Base-by-base conservation (phyloP, 192 early-diverging fungal species). In the Mycoemilia scoparia region DNA sequence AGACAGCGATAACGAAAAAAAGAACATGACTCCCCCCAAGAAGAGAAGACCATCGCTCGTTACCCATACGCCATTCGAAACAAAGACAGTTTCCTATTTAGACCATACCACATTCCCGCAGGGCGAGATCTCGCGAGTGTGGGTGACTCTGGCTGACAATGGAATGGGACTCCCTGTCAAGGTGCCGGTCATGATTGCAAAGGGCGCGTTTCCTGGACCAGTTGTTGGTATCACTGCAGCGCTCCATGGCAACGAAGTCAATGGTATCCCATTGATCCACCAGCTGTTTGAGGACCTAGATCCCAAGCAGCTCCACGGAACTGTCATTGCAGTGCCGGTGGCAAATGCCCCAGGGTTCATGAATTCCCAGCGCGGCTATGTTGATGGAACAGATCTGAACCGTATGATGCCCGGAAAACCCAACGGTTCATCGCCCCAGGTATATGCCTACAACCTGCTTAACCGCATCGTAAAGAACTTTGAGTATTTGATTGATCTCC, bases 221-320 rank as follows among this genome's bases (percentile, higher is more conserved):
- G 57, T 75, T 7, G 64, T 71, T 19, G 70, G 64, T 9, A 51
- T 70, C 47, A 91, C 87, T 0, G 84, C 87, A 8, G 87, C 82
- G 0, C 64, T 91, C 4, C 87, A 91, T 45, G 87, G 87, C 39
- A 87, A 91, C 42, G 87, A 91, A 41, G 59, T 91, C 29, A 91
- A 91, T 40, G 87, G 87, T 14, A 79, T 91, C 14, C 87, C 87
- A 7, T 71, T 79, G 43, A 91, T 86, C 25, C 87, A 91, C 43
- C 67, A 79, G 7, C 70, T 91, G 34, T 75, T 87, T 20, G 62
- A 71, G 19, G 83, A 86, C 31, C 72, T 91, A 26, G 67, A 77
- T 36, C 69, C 77, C 5, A 45, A 63, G 24, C 63, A 60, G 7
- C 62, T 91, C 12, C 74, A 73, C 29, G 87, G 87, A 5, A 85